Evolutionary conservation across 345 rosid genomes (phyloP), one percentile per base, ranked within the genome.

Genomic region (Reutealis trisperma): DNA sequence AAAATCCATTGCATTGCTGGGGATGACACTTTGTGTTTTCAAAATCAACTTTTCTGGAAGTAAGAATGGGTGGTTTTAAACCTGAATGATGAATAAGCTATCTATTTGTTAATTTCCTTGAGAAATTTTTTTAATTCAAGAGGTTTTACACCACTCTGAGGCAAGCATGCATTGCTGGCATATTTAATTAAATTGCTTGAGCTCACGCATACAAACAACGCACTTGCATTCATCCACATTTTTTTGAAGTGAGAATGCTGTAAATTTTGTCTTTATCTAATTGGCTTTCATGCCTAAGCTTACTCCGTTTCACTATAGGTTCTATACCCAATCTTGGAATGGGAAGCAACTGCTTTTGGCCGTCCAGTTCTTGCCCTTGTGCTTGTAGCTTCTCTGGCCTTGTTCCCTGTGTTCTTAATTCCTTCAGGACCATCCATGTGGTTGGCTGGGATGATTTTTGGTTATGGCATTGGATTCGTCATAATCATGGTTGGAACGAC

Each of bases 381-480:
- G 74, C 97, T 96, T 64, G 78, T 91, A 77, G 89, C 91, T 72
- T 96, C 98, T 58, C 85, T 96, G 77, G 98, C 99, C 34, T 71
- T 94, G 84, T 91, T 96, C 81, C 99, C 99, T 65, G 98, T 94
- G 66, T 85, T 96, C 76, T 82, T 96, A 79, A 91, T 96, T 65
- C 99, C 99, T 86, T 96, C 99, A 3, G 99, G 97, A 65, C 99
- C 99, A 58, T 96, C 99, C 62, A 96, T 96, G 99, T 96, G 98
- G 99, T 81, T 96, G 84, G 95, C 97, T 82, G 99, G 99, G 32
- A 96, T 96, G 99, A 92, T 94, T 70, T 96, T 94, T 25, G 98
- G 99, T 58, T 96, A 96, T 67, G 97, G 95, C 73, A 84, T 92
- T 22, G 99, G 99, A 45, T 96, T 96, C 45, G 76, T 90, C 58